Evolutionary conservation across 306 rosid genomes (phyloP), one percentile per base, ranked within the genome.

Genomic region (Cucumis melo): DNA sequence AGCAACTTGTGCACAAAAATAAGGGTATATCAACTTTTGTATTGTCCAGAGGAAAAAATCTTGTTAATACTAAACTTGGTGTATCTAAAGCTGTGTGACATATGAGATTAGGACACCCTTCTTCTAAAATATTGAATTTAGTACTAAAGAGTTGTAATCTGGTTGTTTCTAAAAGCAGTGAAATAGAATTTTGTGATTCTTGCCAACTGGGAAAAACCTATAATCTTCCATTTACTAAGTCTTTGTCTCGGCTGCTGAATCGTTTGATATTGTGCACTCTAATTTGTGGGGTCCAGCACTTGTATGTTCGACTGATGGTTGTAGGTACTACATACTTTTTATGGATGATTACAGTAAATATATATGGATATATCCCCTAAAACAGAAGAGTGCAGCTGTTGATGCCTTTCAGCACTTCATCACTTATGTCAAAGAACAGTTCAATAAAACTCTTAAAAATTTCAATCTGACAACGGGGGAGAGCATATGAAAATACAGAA

Each of bases 251-350:
- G 14, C 50, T 8, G 14, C 2, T 44, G 13, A 5, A 5, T 5
- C 8, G 1, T 41, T 44, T 44, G 13, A 56, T 20, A 1, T 56
- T 2, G 8, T 56, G 0, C 29, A 56, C 1, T n/a, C 13, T 0
- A 27, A 56, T 8, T 20, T 56, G 2, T n/a, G 61, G 61, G 61
- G 29, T 2, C 61, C 61, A 0, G 5, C 61, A 1, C 61, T 13
- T 2, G 2, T 56, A 0, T 0, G 2, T 0, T 56, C 12, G 7
- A 0, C 1, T 1, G 5, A n/a, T 2, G 61, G 14, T 0, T 56
- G 1, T n/a, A 27, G 13, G 2, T 56, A 56, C 4, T 56, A 56
- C 9, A 20, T 56, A 2, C 14, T 56, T 0, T 56, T 56, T 2
- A 2, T 56, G 0, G 61, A 56, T n/a, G 27, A 20, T 7, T 2